Evolutionary conservation across 257 asterid species (phyloP).

Genomic region (Pogostemon cablin): DNA sequence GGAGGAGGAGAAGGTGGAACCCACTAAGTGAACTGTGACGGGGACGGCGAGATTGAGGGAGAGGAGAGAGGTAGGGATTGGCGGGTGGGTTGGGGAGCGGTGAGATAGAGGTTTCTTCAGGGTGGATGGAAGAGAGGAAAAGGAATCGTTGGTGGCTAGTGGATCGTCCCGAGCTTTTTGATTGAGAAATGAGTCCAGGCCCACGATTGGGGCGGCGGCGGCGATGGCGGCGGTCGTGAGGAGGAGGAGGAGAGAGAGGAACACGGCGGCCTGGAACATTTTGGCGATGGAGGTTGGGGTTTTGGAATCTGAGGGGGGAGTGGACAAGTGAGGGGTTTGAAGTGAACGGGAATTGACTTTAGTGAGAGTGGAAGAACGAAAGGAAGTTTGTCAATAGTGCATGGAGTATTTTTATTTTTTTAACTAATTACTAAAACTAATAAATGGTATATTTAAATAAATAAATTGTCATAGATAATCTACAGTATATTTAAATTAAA

Average conservation of each 20-base stretch:
- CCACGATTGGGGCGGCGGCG: constrained; percentile 49
- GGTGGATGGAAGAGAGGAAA: constrained; percentile 57
- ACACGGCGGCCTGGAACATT: constrained; percentile 47
- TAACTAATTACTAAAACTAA: neutral
- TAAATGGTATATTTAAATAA: neutral
- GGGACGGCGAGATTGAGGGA: constrained; percentile 67
- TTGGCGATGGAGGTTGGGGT: constrained; percentile 25
- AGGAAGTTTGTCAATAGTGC: constrained; percentile 8
- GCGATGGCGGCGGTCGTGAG: constrained; percentile 33
- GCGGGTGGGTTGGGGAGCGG: constrained; percentile 45
- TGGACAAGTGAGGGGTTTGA: constrained; percentile 3
- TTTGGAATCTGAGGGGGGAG: constrained; percentile 23
- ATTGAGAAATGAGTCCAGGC: constrained; percentile 77
- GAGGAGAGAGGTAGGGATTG: constrained; percentile 58
- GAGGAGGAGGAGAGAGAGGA: constrained; percentile 45
- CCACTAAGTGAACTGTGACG: constrained; percentile 73
- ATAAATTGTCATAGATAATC: no score
- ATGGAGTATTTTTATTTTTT: neutral
- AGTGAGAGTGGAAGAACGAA: constrained; percentile 18
- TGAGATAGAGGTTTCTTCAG: constrained; percentile 57
- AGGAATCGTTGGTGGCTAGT: constrained; percentile 68
- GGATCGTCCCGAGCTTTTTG: constrained; percentile 70
- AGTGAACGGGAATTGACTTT: constrained; percentile 24
- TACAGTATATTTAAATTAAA: no score
- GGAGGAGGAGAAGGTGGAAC: constrained; percentile 66